Evolutionary conservation across 164 flowering plant species (phyloP).

Genomic region (Liquidambar formosana): DNA sequence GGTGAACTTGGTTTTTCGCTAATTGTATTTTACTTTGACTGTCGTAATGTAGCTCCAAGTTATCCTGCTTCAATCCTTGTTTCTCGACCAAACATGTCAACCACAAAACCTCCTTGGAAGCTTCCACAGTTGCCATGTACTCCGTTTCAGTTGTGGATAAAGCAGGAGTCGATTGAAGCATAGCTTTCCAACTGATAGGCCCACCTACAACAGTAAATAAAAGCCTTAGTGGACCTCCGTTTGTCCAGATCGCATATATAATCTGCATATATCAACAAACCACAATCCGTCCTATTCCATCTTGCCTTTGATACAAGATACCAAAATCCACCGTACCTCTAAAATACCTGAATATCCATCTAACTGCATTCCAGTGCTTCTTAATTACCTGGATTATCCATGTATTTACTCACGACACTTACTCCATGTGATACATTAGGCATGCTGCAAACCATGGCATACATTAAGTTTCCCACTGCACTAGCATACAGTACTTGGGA

Average conservation of each 20-base stretch:
- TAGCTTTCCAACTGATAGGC: not conserved
- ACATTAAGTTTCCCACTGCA: conserved; percentile 5
- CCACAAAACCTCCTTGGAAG: too few relatives aligned
- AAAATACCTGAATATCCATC: conserved; percentile 7
- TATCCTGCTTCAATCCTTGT: too few relatives aligned
- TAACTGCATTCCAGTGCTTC: not conserved
- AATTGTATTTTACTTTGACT: too few relatives aligned
- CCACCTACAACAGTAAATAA: not conserved
- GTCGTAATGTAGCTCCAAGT: too few relatives aligned
- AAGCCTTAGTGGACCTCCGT: conserved; percentile 3
- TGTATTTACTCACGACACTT: conserved; percentile 9
- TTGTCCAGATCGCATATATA: not conserved
- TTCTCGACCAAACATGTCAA: too few relatives aligned
- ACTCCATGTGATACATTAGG: conserved; percentile 6
- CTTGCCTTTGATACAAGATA: not conserved
- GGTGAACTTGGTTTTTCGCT: too few relatives aligned
- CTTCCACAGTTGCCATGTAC: not conserved
- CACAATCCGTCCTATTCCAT: too few relatives aligned
- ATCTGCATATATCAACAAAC: conserved; percentile 3
- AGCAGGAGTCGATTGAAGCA: not conserved
- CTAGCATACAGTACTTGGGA: conserved; percentile 1
- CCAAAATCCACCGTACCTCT: not conserved
- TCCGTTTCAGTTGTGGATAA: conserved; percentile 1
- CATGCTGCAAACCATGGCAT: not conserved
- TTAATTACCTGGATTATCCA: not conserved